Percentiles rank a stretch among this genome's conserved stretches.
Conservation (phyloP, 2,329 filamentous ascomycete genomes). For the Periconia macrospinosa region DNA sequence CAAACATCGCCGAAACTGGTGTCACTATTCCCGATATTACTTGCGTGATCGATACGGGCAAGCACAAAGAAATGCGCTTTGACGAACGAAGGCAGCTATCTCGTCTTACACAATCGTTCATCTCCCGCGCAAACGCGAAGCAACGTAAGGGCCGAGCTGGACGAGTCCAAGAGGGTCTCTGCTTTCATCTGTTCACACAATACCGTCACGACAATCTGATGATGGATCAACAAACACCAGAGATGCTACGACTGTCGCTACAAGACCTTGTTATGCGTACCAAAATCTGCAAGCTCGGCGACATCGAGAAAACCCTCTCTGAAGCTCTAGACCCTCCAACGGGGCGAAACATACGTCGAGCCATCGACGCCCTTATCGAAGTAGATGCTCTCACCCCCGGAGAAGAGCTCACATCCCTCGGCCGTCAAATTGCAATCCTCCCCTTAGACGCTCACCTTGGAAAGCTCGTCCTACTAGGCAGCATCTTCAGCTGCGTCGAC, state of each 20-base stretch:
- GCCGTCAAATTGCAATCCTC: slow-evolving; percentile 81
- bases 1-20: slow-evolving; percentile 97
- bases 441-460: slow-evolving; percentile 93
- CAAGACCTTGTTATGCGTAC: slow-evolving; percentile 95
- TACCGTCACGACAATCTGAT: slow-evolving; percentile 82
- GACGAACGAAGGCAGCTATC: slow-evolving; percentile 92
- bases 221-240: slow-evolving; percentile 90
- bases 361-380: slow-evolving; percentile 90
- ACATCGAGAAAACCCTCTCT: slow-evolving; percentile 85
- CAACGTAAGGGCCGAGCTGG: slow-evolving; percentile 92
- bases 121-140: slow-evolving; percentile 92
- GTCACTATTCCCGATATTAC: slow-evolving; percentile 98
- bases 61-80: slow-evolving; percentile 96
- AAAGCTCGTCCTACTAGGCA: slow-evolving; percentile 85
- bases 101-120: slow-evolving; percentile 88
- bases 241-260: slow-evolving; percentile 90
- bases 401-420: slow-evolving; percentile 86
- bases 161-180: slow-evolving; percentile 91
- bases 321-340: slow-evolving; percentile 89
- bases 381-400: slow-evolving; percentile 80
- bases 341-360: slow-evolving; percentile 87
- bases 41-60: slow-evolving; percentile 93
- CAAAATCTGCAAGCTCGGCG: slow-evolving; percentile 94
- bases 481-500: slow-evolving; percentile 88
- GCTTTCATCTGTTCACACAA: slow-evolving; percentile 94